Evolutionary conservation across 2,329 filamentous ascomycete genomes (phyloP).

Genomic region (Chaetomium sp.): DNA sequence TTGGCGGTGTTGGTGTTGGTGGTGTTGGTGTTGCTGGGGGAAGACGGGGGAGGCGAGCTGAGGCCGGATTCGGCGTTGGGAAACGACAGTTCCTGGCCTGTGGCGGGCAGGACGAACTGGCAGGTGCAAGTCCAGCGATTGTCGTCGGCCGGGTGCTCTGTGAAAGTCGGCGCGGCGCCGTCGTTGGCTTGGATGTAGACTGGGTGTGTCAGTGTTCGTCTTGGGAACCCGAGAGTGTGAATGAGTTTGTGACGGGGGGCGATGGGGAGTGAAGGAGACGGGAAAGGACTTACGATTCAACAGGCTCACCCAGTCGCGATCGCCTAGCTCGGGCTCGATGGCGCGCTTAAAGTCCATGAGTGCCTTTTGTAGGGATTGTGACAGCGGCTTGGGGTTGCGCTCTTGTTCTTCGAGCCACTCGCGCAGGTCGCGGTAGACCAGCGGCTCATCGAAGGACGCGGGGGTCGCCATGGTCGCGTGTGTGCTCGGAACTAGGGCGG

Average conservation of each 20-base stretch:
- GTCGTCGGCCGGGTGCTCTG: constrained; percentile 3
- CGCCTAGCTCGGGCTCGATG: constrained; percentile 19
- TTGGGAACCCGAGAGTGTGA: background rate
- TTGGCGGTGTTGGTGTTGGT: too few species aligned
- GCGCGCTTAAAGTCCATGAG: constrained; percentile 35
- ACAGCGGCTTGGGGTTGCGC: constrained; percentile 29
- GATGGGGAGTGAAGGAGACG: background rate
- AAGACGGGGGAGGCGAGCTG: background rate
- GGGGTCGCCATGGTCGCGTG: background rate
- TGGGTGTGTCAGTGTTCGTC: background rate
- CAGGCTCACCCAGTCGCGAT: constrained; percentile 35
- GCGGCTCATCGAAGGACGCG: constrained; percentile 2
- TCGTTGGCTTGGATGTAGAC: constrained; percentile 2
- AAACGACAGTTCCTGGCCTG: constrained; percentile 20
- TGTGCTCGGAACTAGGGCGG: too few species aligned
- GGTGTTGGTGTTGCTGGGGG: too few species aligned
- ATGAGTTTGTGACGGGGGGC: background rate
- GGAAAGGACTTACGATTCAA: constrained; percentile 29
- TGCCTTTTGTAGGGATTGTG: constrained; percentile 36
- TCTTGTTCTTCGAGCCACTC: constrained; percentile 38
- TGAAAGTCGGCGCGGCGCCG: constrained; percentile 16
- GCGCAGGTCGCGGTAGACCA: constrained; percentile 32
- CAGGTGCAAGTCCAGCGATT: background rate
- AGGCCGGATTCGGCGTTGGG: constrained; percentile 26
- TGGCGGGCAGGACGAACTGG: background rate